Percentiles rank a stretch among this genome's conserved stretches.
Evolutionary conservation across 306 rosid species (phyloP).

Genomic region (Mucuna pruriens): DNA sequence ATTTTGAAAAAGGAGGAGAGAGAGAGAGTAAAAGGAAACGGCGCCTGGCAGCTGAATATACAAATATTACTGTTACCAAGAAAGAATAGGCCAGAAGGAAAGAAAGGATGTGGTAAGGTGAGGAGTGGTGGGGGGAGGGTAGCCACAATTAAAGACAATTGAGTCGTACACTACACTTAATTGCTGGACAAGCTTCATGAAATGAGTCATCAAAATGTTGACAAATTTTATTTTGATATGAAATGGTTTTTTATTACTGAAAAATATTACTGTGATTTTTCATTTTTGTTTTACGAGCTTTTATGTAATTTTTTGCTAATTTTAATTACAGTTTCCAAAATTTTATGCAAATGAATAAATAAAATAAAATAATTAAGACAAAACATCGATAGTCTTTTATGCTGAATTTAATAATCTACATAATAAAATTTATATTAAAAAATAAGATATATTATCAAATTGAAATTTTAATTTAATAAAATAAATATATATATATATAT

Average conservation of each 20-base stretch:
- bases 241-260: neutral
- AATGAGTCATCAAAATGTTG: neutral
- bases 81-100: slow-evolving; percentile 31
- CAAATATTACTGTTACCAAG: slow-evolving; percentile 63
- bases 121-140: slow-evolving; percentile 33
- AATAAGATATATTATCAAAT: too few species aligned
- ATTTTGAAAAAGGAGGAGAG: slow-evolving; percentile 39
- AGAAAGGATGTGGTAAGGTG: slow-evolving; percentile 8
- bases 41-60: slow-evolving; percentile 60
- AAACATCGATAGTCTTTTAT: too few species aligned
- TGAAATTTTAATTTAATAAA: too few species aligned
- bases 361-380: too few species aligned
- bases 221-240: neutral
- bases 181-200: slow-evolving; percentile 9
- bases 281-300: neutral
- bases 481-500: too few species aligned
- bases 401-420: too few species aligned
- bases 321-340: neutral
- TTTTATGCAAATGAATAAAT: too few species aligned
- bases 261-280: neutral
- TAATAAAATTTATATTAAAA: too few species aligned
- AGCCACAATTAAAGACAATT: slow-evolving; percentile 45
- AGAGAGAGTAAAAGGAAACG: slow-evolving; percentile 50
- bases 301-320: neutral
- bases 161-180: slow-evolving; percentile 21